Conservation (phyloP, 306 rosid genomes). For the Lupinus albus region DNA sequence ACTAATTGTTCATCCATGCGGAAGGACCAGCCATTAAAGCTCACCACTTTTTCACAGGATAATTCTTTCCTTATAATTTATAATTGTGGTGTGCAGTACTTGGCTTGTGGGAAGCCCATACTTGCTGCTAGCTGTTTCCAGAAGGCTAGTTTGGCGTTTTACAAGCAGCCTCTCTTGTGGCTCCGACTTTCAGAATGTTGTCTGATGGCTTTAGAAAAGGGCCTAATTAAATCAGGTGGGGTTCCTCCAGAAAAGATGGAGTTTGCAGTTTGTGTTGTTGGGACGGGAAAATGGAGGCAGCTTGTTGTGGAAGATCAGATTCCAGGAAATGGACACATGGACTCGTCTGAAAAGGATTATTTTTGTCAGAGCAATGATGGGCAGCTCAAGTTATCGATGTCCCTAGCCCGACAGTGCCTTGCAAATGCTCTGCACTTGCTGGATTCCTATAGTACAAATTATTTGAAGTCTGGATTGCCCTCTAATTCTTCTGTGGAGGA, state of each 20-base stretch:
- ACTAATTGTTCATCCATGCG: constrained; percentile 70
- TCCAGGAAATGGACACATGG: constrained; percentile 52
- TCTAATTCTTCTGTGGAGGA: constrained; percentile 71
- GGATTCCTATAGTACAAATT: constrained; percentile 50
- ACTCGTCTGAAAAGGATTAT: constrained; percentile 52
- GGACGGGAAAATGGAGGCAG: constrained; percentile 94
- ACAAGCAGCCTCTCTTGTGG: constrained; percentile 89
- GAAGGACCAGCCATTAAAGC: constrained; percentile 77
- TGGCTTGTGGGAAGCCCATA: constrained; percentile 87
- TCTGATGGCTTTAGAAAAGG: constrained; percentile 90
- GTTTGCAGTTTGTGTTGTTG: constrained; percentile 71
- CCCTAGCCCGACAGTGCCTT: constrained; percentile 85
- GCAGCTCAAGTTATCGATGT: constrained; percentile 71
- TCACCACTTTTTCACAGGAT: constrained; percentile 76
- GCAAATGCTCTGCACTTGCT: constrained; percentile 71
- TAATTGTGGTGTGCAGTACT: constrained; percentile 89
- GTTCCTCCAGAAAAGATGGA: constrained; percentile 61
- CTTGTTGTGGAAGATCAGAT: constrained; percentile 72
- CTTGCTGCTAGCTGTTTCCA: constrained; percentile 92
- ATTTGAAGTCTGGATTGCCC: constrained; percentile 60
- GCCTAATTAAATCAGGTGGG: constrained; percentile 53
- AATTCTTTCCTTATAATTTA: constrained; percentile 77
- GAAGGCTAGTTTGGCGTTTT: constrained; percentile 81
- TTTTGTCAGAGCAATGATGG: constrained; percentile 56
- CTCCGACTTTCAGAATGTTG: constrained; percentile 97